Base-by-base conservation (phyloP, 257 asterid species). In the Lithospermum erythrorhizon region DNA sequence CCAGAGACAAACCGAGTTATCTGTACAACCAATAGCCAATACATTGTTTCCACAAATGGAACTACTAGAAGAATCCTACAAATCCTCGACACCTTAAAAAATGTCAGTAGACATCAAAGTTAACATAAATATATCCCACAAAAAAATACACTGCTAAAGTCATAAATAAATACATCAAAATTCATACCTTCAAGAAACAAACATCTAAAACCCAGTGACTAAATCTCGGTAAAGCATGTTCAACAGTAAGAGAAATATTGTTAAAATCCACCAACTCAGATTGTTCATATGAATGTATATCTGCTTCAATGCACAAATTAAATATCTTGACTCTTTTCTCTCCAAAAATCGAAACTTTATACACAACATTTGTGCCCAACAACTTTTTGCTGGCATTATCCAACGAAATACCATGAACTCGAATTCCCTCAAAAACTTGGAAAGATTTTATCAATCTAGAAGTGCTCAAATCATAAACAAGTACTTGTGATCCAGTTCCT, bases 401-500 rank as follows among this genome's bases (percentile, higher is more conserved):
- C 78, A 81, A 67, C 27, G 88, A 58, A 59, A 88, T 77, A 15
- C 98, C 98, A 73, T 88, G 98, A 64, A 91, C 96, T 23, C 98
- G 96, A 69, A 82, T 80, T 58, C 98, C 98, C 18, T 91, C 79
- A 57, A 91, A 86, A 16, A 84, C 95, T 73, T 82, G 81, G 65
- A 88, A 79, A 64, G 94, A 82, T 53, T 48, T 74, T 53, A 82
- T 55, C 35, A 71, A 59, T 24, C 70, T 61, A 52, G 87, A 89
- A 24, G 65, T 71, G 23, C 59, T 68, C 70, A 88, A 70, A 64
- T 82, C 86, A 63, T 84, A 81, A 48, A 86, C 85, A 51, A 79
- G 70, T 69, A 88, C 77, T 80, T 88, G 90, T 9, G 98, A 87
- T 27, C 98, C 98, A 53, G 90, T 83, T 59, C 97, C 97, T 90